Evolutionary conservation across 441 rosid species (phyloP).

Genomic region (Omphalea diandra): DNA sequence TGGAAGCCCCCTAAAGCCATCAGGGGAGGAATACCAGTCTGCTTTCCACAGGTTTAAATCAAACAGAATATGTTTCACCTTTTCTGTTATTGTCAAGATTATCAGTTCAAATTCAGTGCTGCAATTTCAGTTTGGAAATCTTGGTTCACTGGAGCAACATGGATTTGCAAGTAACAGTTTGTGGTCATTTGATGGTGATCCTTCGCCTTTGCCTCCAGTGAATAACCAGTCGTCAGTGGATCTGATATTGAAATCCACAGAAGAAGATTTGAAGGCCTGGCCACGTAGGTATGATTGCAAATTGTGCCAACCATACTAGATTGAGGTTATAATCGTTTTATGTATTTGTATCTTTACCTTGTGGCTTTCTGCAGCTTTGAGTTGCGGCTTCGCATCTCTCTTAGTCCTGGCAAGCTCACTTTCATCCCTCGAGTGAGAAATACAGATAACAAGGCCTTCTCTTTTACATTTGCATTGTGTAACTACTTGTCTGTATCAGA

Average conservation of each 20-base stretch:
- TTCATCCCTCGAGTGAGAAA: constrained; percentile 90
- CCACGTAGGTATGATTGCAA: constrained; percentile 60
- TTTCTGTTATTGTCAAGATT: constrained; percentile 3
- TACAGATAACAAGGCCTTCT: constrained; percentile 80
- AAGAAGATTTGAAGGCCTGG: constrained; percentile 86
- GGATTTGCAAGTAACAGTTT: constrained; percentile 94
- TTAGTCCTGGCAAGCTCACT: constrained; percentile 73
- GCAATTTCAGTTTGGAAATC: constrained; percentile 62
- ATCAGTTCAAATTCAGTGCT: constrained; percentile 15
- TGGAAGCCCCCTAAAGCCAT: constrained; percentile 70
- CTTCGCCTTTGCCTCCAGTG: constrained; percentile 58
- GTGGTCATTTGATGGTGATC: constrained; percentile 75
- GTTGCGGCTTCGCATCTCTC: constrained; percentile 73
- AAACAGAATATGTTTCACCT: constrained; percentile 11
- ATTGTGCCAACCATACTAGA: constrained; percentile 9
- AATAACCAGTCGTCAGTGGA: constrained; percentile 55
- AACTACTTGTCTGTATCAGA: constrained; percentile 90
- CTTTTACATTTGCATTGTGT: constrained; percentile 87
- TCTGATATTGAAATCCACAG: constrained; percentile 75
- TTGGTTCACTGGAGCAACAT: constrained; percentile 71
- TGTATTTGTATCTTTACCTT: constrained; percentile 1
- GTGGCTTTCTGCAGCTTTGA: constrained; percentile 64
- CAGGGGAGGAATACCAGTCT: constrained; percentile 92
- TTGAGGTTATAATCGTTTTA: constrained; percentile 5
- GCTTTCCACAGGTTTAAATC: constrained; percentile 85